Evolutionary conservation across 305 asterid species (phyloP), one percentile per base, ranked within the genome.

Genomic region (Ajuga reptans): DNA sequence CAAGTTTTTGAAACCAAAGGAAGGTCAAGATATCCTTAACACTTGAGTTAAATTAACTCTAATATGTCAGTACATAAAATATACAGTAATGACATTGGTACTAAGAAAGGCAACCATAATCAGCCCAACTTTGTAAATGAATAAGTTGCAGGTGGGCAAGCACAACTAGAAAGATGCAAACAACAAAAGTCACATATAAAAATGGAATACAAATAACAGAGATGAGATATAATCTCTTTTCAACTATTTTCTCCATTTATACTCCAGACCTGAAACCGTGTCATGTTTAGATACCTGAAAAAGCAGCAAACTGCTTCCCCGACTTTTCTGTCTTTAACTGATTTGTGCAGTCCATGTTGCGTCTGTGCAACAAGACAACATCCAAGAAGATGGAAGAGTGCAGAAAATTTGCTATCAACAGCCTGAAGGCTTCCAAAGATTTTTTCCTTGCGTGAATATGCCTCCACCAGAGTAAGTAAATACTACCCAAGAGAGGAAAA

Each of bases 311-410:
- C 75, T 42, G 97, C 95, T 78, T 93, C 97, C 79, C 83, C 83
- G 70, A 83, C 77, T 79, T 89, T 93, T 71, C 75, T 84, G 66
- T 87, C 96, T 80, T 80, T 90, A 76, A 69, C 54, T 57, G 76
- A 43, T 68, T 81, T 85, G 64, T 76, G 94, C 78, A 85, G 74
- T 69, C 79, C 90, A 77, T 72, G 75, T 67, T 86, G 95, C 68
- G 91, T 77, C 86, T 93, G 97, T 50, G 90, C 91, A 77, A 91
- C 82, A 67, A 83, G 86, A 83, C 96, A 93, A 73, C 96, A 91
- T 60, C 99, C 99, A 57, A 93, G 96, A 75, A 93, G 96, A 82
- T 93, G 99, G 73, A 83, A 80, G 52, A 82, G 84, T 9, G 80
- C 76, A 70, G 92, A 78, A 81, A 88, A 82, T 80, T 79, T 84